Conservation (phyloP, 306 rosid species). For the Acacia confusa region DNA sequence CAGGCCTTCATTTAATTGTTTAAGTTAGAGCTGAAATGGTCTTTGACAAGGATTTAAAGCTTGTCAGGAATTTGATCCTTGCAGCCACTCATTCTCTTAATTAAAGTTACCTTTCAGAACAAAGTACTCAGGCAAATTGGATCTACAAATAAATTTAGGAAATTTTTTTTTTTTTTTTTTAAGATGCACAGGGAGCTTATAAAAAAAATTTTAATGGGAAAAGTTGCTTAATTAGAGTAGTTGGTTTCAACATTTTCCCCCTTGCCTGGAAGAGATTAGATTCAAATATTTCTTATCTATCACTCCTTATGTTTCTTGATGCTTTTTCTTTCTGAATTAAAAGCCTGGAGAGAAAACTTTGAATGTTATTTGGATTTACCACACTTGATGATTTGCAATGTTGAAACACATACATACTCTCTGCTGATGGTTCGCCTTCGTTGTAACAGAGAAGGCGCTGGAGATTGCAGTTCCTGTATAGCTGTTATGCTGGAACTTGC, state of each 20-base stretch:
- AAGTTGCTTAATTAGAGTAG: too few relatives aligned
- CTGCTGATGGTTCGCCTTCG: not conserved
- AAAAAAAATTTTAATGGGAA: too few relatives aligned
- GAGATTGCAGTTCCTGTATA: conserved; percentile 95
- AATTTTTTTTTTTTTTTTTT: too few relatives aligned
- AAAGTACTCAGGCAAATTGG: too few relatives aligned
- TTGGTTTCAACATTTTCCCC: too few relatives aligned
- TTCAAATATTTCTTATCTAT: not conserved
- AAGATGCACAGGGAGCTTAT: too few relatives aligned
- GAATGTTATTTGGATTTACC: not conserved
- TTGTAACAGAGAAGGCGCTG: conserved; percentile 89
- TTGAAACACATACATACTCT: not conserved
- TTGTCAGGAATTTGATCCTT: not conserved
- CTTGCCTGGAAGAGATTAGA: too few relatives aligned
- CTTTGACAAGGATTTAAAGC: not conserved
- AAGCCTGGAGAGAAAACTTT: not conserved
- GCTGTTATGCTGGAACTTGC: conserved; percentile 97
- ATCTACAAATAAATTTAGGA: too few relatives aligned
- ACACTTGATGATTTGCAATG: not conserved
- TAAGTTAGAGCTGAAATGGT: not conserved
- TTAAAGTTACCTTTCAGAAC: too few relatives aligned
- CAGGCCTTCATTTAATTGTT: not conserved
- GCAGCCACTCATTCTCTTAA: not conserved
- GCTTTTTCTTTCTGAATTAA: not conserved
- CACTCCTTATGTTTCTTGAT: not conserved